A percentile compares a stretch with the other conserved stretches of the same genome.
phyloP scores from a whole-genome alignment of 2,329 filamentous ascomycete species.

The Phoma sp. region DNA sequence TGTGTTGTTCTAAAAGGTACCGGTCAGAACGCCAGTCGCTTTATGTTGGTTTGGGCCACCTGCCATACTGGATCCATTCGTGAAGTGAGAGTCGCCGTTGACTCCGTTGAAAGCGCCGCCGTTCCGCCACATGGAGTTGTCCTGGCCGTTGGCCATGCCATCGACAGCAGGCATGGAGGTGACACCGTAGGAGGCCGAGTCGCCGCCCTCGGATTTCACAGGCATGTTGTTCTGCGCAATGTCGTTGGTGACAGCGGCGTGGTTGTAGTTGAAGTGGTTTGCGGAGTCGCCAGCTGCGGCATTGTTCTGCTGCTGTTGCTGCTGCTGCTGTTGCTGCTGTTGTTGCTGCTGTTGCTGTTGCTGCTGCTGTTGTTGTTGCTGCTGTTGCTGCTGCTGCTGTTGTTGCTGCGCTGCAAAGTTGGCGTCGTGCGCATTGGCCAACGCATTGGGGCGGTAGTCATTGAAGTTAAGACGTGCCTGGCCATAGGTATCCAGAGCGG shows the following conservation, averaged over 20 bases:
- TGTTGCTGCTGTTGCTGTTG: constrained; percentile 10
- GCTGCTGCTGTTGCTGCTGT: constrained; percentile 25
- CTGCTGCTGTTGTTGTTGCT: constrained; percentile 18
- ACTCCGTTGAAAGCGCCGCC: constrained; percentile 50
- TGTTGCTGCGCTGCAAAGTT: constrained; percentile 17
- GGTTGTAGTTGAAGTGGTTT: constrained; percentile 43
- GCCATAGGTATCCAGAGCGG: constrained; percentile 39
- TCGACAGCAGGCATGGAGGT: constrained; percentile 45
- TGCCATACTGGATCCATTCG: constrained; percentile 53
- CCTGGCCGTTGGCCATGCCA: constrained; percentile 44
- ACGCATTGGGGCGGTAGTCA: constrained; percentile 42
- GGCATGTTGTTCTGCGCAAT: constrained; percentile 45
- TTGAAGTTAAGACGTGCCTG: constrained; percentile 45
- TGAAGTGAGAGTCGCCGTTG: constrained; percentile 54
- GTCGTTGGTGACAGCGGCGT: constrained; percentile 37
- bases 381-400: constrained; percentile 22
- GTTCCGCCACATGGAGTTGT: constrained; percentile 52
- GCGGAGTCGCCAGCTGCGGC: constrained; percentile 26
- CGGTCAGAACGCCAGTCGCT: constrained; percentile 51
- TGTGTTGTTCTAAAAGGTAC: constrained; percentile 50
- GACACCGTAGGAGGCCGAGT: constrained; percentile 40
- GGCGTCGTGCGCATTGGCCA: constrained; percentile 37
- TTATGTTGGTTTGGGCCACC: constrained; percentile 52
- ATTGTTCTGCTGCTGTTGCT: constrained; percentile 19
- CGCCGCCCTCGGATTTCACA: constrained; percentile 41